Percentiles rank a stretch among this genome's conserved stretches.
Conservation (phyloP, 2,329 filamentous ascomycete genomes). For the Fusarium sp. region DNA sequence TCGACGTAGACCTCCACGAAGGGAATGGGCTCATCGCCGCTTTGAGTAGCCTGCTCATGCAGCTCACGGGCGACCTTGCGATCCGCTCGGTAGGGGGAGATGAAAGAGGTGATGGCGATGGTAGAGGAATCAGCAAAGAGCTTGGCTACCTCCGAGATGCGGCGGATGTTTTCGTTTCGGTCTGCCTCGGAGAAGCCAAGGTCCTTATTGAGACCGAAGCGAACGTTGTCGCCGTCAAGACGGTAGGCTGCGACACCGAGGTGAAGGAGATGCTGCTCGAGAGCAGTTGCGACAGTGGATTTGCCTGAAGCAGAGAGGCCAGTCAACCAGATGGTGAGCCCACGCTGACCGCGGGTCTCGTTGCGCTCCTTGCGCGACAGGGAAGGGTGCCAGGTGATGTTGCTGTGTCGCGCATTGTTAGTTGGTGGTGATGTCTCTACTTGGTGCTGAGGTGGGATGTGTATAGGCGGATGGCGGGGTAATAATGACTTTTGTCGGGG, state of each 20-base stretch:
- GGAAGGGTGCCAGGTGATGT: slow-evolving; percentile 91
- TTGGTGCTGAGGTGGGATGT: slow-evolving; percentile 25
- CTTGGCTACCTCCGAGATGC: slow-evolving; percentile 96
- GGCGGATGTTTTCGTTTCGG: slow-evolving; percentile 96
- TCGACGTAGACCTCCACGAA: slow-evolving; percentile 97
- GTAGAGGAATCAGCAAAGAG: slow-evolving; percentile 92
- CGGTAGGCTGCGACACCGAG: slow-evolving; percentile 87
- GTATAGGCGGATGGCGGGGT: slow-evolving; percentile 27
- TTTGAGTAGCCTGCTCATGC: slow-evolving; percentile 70
- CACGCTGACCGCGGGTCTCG: slow-evolving; percentile 81
- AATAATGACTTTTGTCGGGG: slow-evolving; percentile 25
- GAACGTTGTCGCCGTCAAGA: slow-evolving; percentile 97
- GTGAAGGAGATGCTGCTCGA: slow-evolving; percentile 96
- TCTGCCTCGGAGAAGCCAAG: slow-evolving; percentile 93
- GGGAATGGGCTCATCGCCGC: slow-evolving; percentile 76
- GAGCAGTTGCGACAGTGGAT: slow-evolving; percentile 94
- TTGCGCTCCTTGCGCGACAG: slow-evolving; percentile 84
- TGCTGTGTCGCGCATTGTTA: slow-evolving; percentile 64
- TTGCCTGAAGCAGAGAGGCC: slow-evolving; percentile 97
- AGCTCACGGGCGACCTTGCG: slow-evolving; percentile 84
- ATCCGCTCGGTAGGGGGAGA: slow-evolving; percentile 93
- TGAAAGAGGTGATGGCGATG: slow-evolving; percentile 94
- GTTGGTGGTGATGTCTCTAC: slow-evolving; percentile 14
- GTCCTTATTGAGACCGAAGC: slow-evolving; percentile 98
- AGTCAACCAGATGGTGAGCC: slow-evolving; percentile 98